A percentile compares a stretch with the other conserved stretches of the same genome.
Evolutionary conservation across 164 flowering plant genomes (phyloP).

Genomic region (Chloranthus sessilifolius): DNA sequence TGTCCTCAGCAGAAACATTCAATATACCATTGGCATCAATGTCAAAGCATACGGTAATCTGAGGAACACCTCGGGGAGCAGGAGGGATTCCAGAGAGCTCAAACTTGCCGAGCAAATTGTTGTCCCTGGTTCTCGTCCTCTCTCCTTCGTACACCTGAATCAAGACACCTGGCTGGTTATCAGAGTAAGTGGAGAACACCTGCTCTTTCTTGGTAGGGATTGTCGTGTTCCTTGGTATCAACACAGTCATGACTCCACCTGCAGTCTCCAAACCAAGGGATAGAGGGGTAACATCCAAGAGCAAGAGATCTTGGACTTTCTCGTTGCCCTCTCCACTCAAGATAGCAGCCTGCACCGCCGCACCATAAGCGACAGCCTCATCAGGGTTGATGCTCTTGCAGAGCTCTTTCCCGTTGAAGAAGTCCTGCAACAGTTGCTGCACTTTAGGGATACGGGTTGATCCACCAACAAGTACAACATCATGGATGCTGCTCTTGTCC

Average conservation of each 20-base stretch:
- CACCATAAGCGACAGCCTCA: constrained; percentile 63
- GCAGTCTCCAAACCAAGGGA: constrained; percentile 41
- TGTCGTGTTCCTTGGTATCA: constrained; percentile 56
- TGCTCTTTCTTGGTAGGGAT: constrained; percentile 51
- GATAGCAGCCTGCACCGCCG: constrained; percentile 57
- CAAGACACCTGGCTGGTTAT: constrained; percentile 44
- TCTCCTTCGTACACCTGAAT: constrained; percentile 63
- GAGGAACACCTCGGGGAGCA: constrained; percentile 48
- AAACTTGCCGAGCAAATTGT: constrained; percentile 51
- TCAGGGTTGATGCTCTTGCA: constrained; percentile 66
- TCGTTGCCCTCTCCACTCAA: constrained; percentile 51
- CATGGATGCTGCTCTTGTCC: constrained; percentile 44
- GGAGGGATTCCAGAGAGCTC: constrained; percentile 49
- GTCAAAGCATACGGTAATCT: constrained; percentile 46
- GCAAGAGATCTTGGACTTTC: constrained; percentile 43
- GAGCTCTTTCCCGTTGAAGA: constrained; percentile 57
- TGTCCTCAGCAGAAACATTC: constrained; percentile 56
- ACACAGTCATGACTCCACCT: constrained; percentile 45
- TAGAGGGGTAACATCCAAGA: constrained; percentile 53
- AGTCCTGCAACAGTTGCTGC: constrained; percentile 49
- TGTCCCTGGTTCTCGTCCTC: constrained; percentile 48
- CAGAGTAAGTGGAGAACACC: constrained; percentile 33
- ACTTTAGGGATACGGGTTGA: constrained; percentile 57
- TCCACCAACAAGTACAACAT: constrained; percentile 60
- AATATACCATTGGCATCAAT: constrained; percentile 55